Evolutionary conservation across 768 basidiomycete species (phyloP).

Genomic region (Lentinula guzmanii): DNA sequence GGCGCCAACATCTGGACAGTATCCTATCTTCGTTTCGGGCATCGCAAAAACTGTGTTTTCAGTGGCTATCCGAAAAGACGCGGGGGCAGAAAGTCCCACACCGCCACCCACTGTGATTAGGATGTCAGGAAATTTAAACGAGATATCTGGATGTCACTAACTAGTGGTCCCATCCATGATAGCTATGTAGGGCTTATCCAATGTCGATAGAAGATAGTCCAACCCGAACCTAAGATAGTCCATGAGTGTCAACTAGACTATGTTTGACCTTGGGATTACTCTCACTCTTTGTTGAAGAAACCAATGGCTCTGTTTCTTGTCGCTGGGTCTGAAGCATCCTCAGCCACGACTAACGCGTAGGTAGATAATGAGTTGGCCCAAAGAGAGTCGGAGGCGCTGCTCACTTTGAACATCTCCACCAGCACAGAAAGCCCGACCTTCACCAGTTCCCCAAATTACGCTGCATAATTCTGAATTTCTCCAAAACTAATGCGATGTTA

Average conservation of each 20-base stretch:
- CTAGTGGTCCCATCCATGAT: constrained; percentile 90
- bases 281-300: constrained; percentile 89
- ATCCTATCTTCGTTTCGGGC: constrained; percentile 95
- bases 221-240: constrained; percentile 59
- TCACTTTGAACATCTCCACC: constrained; percentile 91
- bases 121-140: constrained; percentile 3
- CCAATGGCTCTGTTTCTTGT: constrained; percentile 64
- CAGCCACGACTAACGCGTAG: constrained; percentile 44
- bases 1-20: constrained; percentile 89
- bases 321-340: constrained; percentile 38
- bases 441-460: constrained; percentile 67
- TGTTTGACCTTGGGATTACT: constrained; percentile 10
- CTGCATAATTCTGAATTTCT: constrained; percentile 61
- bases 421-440: constrained; percentile 80
- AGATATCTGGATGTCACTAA: constrained; percentile 33
- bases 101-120: constrained; percentile 83
- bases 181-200: constrained; percentile 86
- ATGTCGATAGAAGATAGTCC: constrained; percentile 63
- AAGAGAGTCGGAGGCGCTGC: constrained; percentile 20
- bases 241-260: neutral
- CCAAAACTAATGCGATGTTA: constrained; percentile 54
- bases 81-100: constrained; percentile 78
- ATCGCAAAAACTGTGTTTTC: constrained; percentile 90
- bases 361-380: neutral
- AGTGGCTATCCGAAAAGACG: constrained; percentile 89